These are phyloP conservation scores for Gymnopus androsaceus DNA, from an alignment of 1,284 basidiomycete species.

Conservation along the genomic window DNA sequence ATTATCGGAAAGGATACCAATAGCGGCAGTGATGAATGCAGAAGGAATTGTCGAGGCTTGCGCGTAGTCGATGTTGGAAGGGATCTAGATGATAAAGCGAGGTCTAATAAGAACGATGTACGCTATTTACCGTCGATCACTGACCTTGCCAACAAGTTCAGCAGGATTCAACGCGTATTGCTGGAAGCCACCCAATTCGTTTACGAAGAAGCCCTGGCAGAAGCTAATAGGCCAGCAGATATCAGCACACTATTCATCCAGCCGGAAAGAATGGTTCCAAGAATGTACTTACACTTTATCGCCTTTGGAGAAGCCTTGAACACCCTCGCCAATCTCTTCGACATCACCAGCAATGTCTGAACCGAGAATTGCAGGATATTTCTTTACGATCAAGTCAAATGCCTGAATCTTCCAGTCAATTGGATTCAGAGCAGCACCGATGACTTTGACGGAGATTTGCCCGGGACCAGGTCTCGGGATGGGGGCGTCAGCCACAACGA, in stretches of 20 bases:
- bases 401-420: too few relatives aligned
- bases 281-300: slow-evolving; percentile 52
- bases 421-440: too few relatives aligned
- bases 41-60: slow-evolving; percentile 42
- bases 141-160: slow-evolving; percentile 46
- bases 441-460: too few relatives aligned
- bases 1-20: slow-evolving; percentile 44
- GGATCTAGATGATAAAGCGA: slow-evolving; percentile 38
- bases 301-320: slow-evolving; percentile 58
- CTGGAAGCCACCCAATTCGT: slow-evolving; percentile 47
- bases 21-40: slow-evolving; percentile 36
- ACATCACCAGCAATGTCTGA: too few relatives aligned
- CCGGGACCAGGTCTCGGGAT: slow-evolving; percentile 32
- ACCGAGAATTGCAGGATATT: too few relatives aligned
- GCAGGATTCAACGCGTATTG: slow-evolving; percentile 46
- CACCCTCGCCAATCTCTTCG: too few relatives aligned
- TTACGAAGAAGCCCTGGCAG: slow-evolving; percentile 41
- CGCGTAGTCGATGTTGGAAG: slow-evolving; percentile 52
- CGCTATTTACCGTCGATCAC: too few relatives aligned
- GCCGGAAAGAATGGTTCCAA: slow-evolving; percentile 19
- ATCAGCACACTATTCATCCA: too few relatives aligned
- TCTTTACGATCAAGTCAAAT: too few relatives aligned
- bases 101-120: too few relatives aligned
- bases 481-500: not conserved
- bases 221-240: too few relatives aligned